Percentiles rank a stretch among this genome's conserved stretches.
Evolutionary conservation across 2,329 filamentous ascomycete genomes (phyloP).

Genomic region (Alternaria ventricosa): DNA sequence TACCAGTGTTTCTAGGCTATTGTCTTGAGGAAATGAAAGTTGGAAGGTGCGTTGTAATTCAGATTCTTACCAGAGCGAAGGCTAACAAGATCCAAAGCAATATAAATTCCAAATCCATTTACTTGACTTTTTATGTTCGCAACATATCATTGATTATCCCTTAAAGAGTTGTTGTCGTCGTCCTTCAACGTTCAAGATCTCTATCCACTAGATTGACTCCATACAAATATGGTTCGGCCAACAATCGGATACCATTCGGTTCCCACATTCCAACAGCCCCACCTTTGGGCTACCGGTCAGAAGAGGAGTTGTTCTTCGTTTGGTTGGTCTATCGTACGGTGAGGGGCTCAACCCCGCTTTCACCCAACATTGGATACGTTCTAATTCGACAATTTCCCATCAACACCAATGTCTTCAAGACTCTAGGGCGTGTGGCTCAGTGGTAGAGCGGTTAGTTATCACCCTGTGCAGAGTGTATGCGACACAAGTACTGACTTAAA

Average conservation of each 20-base stretch:
- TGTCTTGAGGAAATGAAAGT: not conserved
- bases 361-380: not conserved
- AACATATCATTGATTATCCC: too few relatives aligned
- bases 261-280: not conserved
- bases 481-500: too few relatives aligned
- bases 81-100: not conserved
- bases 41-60: not conserved
- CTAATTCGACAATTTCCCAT: not conserved
- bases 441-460: too few relatives aligned
- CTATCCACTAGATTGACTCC: not conserved
- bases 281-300: not conserved
- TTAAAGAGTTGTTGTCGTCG: too few relatives aligned
- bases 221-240: not conserved
- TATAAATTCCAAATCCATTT: not conserved
- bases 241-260: not conserved
- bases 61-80: not conserved
- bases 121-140: too few relatives aligned
- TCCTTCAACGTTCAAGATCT: not conserved
- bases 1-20: not conserved
- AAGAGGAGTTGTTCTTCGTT: not conserved
- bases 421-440: conserved; percentile 40
- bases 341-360: not conserved
- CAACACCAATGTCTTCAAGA: not conserved
- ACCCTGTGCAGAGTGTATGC: too few relatives aligned
- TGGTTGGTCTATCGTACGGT: not conserved